Percentiles rank a stretch among this genome's conserved stretches.
phyloP scores from a whole-genome alignment of 2,329 filamentous ascomycete species.

The Alternaria solani region DNA sequence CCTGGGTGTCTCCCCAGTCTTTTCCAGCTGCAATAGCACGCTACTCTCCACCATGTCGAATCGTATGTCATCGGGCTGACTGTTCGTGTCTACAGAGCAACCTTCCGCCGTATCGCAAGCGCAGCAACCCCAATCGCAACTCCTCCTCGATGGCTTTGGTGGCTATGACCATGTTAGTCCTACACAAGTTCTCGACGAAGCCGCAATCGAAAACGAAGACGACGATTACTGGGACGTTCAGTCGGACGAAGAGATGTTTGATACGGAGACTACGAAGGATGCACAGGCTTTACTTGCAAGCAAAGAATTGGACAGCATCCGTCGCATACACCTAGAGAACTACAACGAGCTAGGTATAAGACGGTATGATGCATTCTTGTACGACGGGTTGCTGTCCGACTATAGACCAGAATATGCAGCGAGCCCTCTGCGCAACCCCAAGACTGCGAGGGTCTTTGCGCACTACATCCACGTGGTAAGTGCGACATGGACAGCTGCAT shows the following conservation, averaged over 20 bases:
- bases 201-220: constrained; percentile 55
- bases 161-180: constrained; percentile 51
- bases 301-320: constrained; percentile 49
- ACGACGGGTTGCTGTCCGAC: constrained; percentile 55
- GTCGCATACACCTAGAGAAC: constrained; percentile 48
- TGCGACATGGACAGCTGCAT: background rate
- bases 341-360: constrained; percentile 49
- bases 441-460: constrained; percentile 83
- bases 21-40: background rate
- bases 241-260: constrained; percentile 56
- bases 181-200: constrained; percentile 48
- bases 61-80: constrained; percentile 28
- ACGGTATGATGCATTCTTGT: constrained; percentile 58
- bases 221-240: constrained; percentile 61
- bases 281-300: constrained; percentile 35
- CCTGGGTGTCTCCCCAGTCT: constrained; percentile 1
- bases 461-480: constrained; percentile 81
- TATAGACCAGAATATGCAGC: constrained; percentile 59
- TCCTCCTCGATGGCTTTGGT: constrained; percentile 45
- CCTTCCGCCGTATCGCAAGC: constrained; percentile 22
- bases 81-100: constrained; percentile 34
- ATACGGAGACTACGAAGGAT: constrained; percentile 28
- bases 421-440: constrained; percentile 77
- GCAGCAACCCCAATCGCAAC: constrained; percentile 25
- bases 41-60: background rate